Base-by-base conservation (phyloP, 2,329 filamentous ascomycete species). In the Ophiocordyceps australis region DNA sequence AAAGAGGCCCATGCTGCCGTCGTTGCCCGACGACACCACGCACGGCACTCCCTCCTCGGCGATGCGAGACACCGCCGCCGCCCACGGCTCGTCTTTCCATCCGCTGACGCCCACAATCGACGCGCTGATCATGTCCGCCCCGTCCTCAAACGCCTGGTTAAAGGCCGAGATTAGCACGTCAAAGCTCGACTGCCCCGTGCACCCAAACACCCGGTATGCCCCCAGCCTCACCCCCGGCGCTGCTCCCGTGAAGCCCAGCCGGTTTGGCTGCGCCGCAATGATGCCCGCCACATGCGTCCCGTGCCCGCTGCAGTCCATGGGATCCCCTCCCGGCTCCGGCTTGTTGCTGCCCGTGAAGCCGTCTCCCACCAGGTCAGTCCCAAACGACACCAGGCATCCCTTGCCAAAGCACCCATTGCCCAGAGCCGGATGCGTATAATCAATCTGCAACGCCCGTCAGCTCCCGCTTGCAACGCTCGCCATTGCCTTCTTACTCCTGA, bases 381-480 rank as follows among this genome's bases (percentile, higher is more conserved):
- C 59, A 28, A 44, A 46, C 5, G 47, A 43, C 7, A 64, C 50
- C 9, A 59, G 45, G 32, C 47, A 60, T 9, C 20, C 20, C 7
- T 19, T 7, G 17, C 17, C 17, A 10, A 19, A 19, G 17, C 17
- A 19, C 7, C 64, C 65, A 10, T 19, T 19, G 19, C 69, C 68
- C 3, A 74, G 54, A 17, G 63, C 59, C 2, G 65, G 62, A 37
- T 73, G 66, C 2, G 46, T 53, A 38, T 71, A 73, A 39, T 74
- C 68, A 24, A 68, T 47, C 51, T 56, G 15, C 7, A 19, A 19
- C 7, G 7, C 7, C 10, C 17, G 17, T 19, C 7, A 10, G 17
- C 7, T 10, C 17, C 7, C 4, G n/a, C 5, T n/a, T 27, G 19
- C 17, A 21, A 3, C 15, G 22, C 14, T n/a, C 4, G 14, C 9